These are phyloP conservation scores for Apiospora malaysiana DNA, from an alignment of 2,329 filamentous ascomycete genomes.

Conservation along the genomic window DNA sequence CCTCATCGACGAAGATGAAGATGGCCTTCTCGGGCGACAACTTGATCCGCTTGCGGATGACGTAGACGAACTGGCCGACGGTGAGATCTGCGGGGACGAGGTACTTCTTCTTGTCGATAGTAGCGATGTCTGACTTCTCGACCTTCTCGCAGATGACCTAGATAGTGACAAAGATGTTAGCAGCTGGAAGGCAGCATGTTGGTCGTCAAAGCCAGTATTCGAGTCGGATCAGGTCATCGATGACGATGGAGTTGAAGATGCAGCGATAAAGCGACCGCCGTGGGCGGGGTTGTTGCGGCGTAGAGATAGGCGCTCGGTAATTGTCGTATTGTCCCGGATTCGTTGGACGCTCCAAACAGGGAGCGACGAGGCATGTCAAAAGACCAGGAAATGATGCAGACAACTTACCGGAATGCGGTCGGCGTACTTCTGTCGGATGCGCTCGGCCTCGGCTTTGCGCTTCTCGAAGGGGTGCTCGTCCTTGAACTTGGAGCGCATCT, in stretches of 20 bases:
- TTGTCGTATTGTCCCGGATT: neutral
- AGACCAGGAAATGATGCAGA: slow-evolving; percentile 26
- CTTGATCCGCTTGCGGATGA: slow-evolving; percentile 99
- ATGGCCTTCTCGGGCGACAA: slow-evolving; percentile 99
- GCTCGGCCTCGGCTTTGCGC: slow-evolving; percentile 99
- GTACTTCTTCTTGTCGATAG: slow-evolving; percentile 99
- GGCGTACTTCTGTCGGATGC: slow-evolving; percentile 98
- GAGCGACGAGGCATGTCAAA: neutral
- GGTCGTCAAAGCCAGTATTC: neutral
- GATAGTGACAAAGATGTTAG: slow-evolving; percentile 19
- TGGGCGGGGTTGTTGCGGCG: neutral
- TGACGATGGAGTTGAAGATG: slow-evolving; percentile 16
- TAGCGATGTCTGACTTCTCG: slow-evolving; percentile 98
- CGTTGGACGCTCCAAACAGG: neutral
- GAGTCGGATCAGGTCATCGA: slow-evolving; percentile 14
- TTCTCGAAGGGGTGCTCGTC: slow-evolving; percentile 99
- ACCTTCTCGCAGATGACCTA: slow-evolving; percentile 99
- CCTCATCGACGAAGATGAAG: slow-evolving; percentile 99
- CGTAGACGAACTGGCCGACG: slow-evolving; percentile 99
- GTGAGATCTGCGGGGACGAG: slow-evolving; percentile 96
- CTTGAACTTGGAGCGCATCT: slow-evolving; percentile 99
- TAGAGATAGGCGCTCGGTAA: neutral
- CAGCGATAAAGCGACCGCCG: neutral
- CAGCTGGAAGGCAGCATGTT: neutral
- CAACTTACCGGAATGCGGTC: slow-evolving; percentile 93